Conservation (phyloP, 345 rosid species). For the Bretschneidera sinensis region DNA sequence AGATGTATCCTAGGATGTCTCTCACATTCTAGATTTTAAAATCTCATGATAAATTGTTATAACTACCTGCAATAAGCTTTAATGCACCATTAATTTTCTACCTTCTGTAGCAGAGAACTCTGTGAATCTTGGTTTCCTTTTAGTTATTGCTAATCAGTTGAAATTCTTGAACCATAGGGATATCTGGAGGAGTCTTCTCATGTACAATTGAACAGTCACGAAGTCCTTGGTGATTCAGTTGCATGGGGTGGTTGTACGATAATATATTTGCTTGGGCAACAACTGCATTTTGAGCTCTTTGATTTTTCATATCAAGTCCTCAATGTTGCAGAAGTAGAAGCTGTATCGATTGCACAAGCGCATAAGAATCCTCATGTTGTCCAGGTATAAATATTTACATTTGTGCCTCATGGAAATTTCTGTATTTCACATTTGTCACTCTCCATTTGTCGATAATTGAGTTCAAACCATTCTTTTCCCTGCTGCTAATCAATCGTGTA, state of each 20-base stretch:
- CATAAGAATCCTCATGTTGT: constrained; percentile 48
- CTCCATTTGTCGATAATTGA: too few relatives aligned
- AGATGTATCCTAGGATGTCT: too few relatives aligned
- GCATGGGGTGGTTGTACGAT: constrained; percentile 99
- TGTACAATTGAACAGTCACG: constrained; percentile 42
- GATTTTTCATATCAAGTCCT: constrained; percentile 97
- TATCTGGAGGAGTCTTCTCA: constrained; percentile 72
- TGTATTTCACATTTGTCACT: neutral
- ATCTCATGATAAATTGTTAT: neutral
- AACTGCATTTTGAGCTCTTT: constrained; percentile 94
- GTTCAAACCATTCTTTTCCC: too few relatives aligned
- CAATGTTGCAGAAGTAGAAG: constrained; percentile 91
- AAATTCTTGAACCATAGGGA: constrained; percentile 44
- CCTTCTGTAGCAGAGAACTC: neutral
- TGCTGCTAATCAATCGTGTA: neutral
- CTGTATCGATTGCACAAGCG: constrained; percentile 47
- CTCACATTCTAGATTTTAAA: too few relatives aligned
- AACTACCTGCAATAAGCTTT: neutral
- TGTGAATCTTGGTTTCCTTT: neutral
- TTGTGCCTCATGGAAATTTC: neutral
- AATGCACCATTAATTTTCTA: neutral
- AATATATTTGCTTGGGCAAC: constrained; percentile 92
- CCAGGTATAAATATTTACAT: constrained; percentile 46
- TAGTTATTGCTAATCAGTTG: neutral
- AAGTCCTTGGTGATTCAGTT: constrained; percentile 79